Evolutionary conservation across 768 basidiomycete species (phyloP), one percentile per base, ranked within the genome.

Genomic region (Russula sp.): DNA sequence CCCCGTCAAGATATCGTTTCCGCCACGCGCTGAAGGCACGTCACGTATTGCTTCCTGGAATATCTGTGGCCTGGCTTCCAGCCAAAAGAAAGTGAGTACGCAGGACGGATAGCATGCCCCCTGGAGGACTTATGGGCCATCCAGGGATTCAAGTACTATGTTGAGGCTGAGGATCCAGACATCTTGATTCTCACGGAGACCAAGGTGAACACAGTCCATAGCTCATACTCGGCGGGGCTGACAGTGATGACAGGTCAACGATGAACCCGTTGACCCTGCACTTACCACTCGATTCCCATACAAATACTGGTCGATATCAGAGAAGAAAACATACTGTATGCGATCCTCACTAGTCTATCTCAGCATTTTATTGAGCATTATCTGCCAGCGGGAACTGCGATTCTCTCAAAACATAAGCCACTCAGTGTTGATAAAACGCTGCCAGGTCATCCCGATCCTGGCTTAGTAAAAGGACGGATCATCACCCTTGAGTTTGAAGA

Each of bases 111-210:
- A 40, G 6, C 5, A 42, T 35, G 61, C 11, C 55, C n/a, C 13
- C 51, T 22, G 44, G 13, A 40, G 27, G 34, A 27, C 40, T 60
- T 16, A 35, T 20, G 27, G 37, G 0, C 9, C 32, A 34, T 51
- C 35, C 66, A 89, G 86, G 92, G 92, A 0, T 92, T 95, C 75
- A 86, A 84, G 68, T 71, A 77, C 69, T 95, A 95, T 70, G 78
- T 94, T 37, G 86, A 90, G 67, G 91, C 91, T 1, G 93, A 95
- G 68, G 86, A 94, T 70, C 84, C 93, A 0, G 93, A 95, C 70
- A 78, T 95, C 32, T 77, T 94, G 27, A 80, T 94, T 16, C 76
- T 95, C 48, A 91, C 89, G 0, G 93, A 95, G 76, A 94, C 91
- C 10, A 95, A 94, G 79, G 90, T 84, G 45, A 31, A 59, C 9